Evolutionary conservation across 2,329 filamentous ascomycete genomes (phyloP).

Genomic region (Teratosphaeria pseudoeucalypti): DNA sequence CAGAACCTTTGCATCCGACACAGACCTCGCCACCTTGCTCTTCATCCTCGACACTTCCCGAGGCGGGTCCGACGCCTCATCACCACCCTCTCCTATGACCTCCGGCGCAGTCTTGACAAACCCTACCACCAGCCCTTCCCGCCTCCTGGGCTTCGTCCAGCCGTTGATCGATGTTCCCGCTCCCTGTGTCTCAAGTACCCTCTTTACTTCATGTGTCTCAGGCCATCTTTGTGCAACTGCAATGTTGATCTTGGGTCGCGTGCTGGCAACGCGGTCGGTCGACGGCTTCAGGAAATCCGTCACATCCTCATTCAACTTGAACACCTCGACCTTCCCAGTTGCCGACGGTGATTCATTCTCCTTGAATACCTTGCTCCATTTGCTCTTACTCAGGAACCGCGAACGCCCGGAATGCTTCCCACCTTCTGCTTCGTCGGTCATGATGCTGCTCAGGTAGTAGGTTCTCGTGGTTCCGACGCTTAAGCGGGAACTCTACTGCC

Average conservation of each 20-base stretch:
- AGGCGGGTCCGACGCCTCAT: conserved; percentile 65
- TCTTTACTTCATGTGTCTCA: conserved; percentile 33
- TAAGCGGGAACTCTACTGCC: neutral
- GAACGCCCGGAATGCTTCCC: conserved; percentile 8
- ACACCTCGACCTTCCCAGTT: conserved; percentile 10
- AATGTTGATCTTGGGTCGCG: conserved; percentile 37
- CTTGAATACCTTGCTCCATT: conserved; percentile 24
- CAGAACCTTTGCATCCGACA: conserved; percentile 11
- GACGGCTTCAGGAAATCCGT: conserved; percentile 49
- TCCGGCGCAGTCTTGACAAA: conserved; percentile 66
- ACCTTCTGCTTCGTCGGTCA: conserved; percentile 13
- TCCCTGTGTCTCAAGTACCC: conserved; percentile 5
- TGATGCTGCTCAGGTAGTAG: conserved; percentile 3
- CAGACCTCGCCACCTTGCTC: conserved; percentile 19
- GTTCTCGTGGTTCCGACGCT: neutral
- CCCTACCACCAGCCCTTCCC: conserved; percentile 61
- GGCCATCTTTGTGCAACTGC: conserved; percentile 42
- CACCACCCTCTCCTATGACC: conserved; percentile 82
- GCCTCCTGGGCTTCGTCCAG: conserved; percentile 32
- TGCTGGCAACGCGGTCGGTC: conserved; percentile 30
- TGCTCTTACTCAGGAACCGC: conserved; percentile 20
- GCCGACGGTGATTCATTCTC: conserved; percentile 8
- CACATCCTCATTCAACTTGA: conserved; percentile 36
- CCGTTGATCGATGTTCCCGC: conserved; percentile 8
- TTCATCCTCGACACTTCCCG: conserved; percentile 58